These are phyloP conservation scores for Calycina herbarum DNA, from an alignment of 2,329 filamentous ascomycete genomes.

Conservation along the genomic window DNA sequence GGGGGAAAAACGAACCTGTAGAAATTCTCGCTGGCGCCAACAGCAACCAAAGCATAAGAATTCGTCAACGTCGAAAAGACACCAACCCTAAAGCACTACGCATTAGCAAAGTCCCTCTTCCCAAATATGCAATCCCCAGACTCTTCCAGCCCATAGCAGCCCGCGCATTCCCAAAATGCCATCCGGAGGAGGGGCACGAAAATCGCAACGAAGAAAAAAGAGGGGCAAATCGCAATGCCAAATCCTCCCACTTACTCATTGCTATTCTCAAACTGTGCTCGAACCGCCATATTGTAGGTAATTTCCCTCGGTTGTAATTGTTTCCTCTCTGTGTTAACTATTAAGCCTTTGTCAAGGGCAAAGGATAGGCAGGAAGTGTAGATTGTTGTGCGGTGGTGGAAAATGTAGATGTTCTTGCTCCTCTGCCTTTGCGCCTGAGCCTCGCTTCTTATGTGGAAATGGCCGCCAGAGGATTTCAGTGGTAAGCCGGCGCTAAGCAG, in stretches of 20 bases:
- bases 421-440: not conserved
- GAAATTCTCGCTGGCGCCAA: constrained; percentile 97
- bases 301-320: not conserved
- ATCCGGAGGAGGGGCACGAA: constrained; percentile 19
- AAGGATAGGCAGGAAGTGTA: too few species aligned
- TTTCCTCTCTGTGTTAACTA: not conserved
- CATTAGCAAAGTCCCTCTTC: constrained; percentile 9
- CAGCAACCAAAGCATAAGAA: constrained; percentile 90
- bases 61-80: constrained; percentile 97
- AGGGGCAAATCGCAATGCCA: constrained; percentile 10
- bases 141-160: not conserved
- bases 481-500: not conserved
- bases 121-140: not conserved
- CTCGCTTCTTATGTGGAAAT: not conserved
- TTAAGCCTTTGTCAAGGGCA: too few species aligned
- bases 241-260: constrained; percentile 68
- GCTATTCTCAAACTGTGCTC: constrained; percentile 83
- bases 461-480: not conserved
- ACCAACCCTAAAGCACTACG: constrained; percentile 69
- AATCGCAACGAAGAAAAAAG: constrained; percentile 14
- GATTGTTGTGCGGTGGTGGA: not conserved
- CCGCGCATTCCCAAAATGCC: not conserved
- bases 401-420: not conserved
- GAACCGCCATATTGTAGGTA: constrained; percentile 59
- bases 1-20: constrained; percentile 65